A percentile compares a stretch with the other conserved stretches of the same genome.
These are phyloP conservation scores for Cardamine occulta DNA, from an alignment of 345 rosid species.

Conservation along the genomic window DNA sequence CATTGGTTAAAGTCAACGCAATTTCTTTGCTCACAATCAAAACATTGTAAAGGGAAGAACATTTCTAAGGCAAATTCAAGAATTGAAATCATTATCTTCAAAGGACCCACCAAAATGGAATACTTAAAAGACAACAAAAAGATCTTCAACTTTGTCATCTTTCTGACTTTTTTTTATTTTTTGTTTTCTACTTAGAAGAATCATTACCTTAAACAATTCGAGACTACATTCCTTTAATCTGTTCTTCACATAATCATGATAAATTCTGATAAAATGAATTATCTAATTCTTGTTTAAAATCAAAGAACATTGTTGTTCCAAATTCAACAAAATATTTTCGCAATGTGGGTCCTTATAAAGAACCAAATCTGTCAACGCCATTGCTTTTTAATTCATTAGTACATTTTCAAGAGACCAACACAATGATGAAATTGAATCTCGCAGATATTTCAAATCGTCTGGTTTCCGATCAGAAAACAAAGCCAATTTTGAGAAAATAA, in stretches of 20 bases:
- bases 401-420: not conserved
- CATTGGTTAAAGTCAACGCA: conserved; percentile 15
- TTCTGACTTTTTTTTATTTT: not conserved
- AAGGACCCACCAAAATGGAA: conserved; percentile 46
- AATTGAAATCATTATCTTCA: conserved; percentile 10
- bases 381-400: not conserved
- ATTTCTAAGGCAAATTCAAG: conserved; percentile 20
- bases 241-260: conserved; percentile 13
- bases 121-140: conserved; percentile 1
- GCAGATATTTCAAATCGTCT: not conserved
- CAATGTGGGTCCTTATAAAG: conserved; percentile 30
- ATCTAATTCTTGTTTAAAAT: not conserved
- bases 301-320: not conserved
- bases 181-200: conserved; percentile 5
- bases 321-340: not conserved
- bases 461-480: not conserved
- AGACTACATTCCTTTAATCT: not conserved
- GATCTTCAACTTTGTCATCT: conserved; percentile 34
- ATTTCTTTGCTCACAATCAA: conserved; percentile 16
- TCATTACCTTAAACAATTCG: conserved; percentile 26
- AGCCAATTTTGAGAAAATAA: not conserved
- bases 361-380: conserved; percentile 35
- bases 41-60: conserved; percentile 18
- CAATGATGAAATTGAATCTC: conserved; percentile 25
- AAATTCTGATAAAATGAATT: not conserved